A percentile compares a stretch with the other conserved stretches of the same genome.
Evolutionary conservation across 169 alveolate species (phyloP).

Genomic region (Eimeria falciformis): DNA sequence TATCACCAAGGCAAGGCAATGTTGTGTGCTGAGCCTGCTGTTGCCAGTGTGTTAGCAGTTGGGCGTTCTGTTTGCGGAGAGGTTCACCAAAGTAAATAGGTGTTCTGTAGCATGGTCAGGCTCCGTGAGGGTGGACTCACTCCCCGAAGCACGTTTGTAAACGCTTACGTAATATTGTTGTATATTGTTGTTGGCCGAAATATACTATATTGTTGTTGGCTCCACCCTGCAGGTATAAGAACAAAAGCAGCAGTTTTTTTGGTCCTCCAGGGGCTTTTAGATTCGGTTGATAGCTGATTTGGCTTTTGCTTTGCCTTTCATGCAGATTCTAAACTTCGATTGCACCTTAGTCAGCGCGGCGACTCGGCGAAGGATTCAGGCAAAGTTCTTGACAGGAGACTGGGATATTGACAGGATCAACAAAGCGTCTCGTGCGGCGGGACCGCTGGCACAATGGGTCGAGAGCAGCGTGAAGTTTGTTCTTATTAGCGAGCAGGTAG

Average conservation of each 20-base stretch:
- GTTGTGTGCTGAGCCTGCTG: constrained; percentile 89
- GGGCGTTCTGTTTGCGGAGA: too few species aligned
- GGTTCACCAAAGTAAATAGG: too few species aligned
- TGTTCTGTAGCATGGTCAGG: too few species aligned
- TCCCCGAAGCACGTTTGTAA: too few species aligned
- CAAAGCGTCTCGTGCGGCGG: constrained; percentile 98
- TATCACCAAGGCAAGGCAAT: constrained; percentile 90
- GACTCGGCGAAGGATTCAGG: constrained; percentile 84
- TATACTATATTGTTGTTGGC: too few species aligned
- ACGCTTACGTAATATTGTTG: too few species aligned
- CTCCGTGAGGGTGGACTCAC: too few species aligned
- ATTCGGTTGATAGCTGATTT: not conserved
- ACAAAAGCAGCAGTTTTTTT: too few species aligned
- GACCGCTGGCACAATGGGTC: constrained; percentile 97
- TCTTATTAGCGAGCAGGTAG: constrained; percentile 93
- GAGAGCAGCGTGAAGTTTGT: constrained; percentile 92
- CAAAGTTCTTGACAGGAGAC: constrained; percentile 88
- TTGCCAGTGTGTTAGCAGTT: constrained; percentile 80
- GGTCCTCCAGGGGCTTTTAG: too few species aligned
- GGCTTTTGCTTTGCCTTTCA: not conserved
- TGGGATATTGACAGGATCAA: constrained; percentile 96
- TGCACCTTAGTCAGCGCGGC: constrained; percentile 70
- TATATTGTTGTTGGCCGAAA: too few species aligned
- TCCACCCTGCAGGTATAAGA: too few species aligned
- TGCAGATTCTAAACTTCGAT: constrained; percentile 78